These are phyloP conservation scores for Aspergillus amoenus DNA, from an alignment of 2,329 filamentous ascomycete species.

Conservation along the genomic window DNA sequence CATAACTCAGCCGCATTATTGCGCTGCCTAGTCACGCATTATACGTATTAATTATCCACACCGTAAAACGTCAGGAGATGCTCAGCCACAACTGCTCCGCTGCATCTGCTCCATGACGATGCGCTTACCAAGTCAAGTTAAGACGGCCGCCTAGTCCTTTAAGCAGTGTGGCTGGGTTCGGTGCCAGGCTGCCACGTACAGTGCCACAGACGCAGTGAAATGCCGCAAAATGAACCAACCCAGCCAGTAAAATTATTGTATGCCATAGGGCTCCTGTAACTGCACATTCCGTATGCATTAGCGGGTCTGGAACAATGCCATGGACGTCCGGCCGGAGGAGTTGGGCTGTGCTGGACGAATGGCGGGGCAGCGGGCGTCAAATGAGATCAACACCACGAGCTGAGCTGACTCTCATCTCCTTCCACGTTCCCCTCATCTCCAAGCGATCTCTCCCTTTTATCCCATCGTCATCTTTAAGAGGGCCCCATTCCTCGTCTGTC, in stretches of 20 bases:
- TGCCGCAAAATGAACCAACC: not conserved
- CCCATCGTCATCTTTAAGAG: not conserved
- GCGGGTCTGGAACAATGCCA: not conserved
- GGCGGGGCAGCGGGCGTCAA: slow-evolving; percentile 10
- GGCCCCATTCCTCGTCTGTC: not conserved
- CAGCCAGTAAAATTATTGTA: not conserved
- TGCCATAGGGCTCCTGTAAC: not conserved
- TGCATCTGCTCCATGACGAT: not conserved
- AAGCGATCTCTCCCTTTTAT: not conserved
- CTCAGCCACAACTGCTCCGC: slow-evolving; percentile 10
- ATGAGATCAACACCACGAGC: not conserved
- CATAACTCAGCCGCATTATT: not conserved
- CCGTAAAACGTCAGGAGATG: not conserved
- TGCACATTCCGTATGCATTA: not conserved
- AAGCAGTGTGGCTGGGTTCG: slow-evolving; percentile 12
- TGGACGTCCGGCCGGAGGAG: not conserved
- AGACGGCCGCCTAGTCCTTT: not conserved
- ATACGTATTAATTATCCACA: not conserved
- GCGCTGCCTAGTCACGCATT: not conserved
- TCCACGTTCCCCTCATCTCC: slow-evolving; percentile 2
- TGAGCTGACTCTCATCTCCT: slow-evolving; percentile 2
- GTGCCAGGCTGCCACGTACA: slow-evolving; percentile 6
- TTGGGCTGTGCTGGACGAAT: slow-evolving; percentile 1
- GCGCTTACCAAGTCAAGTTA: not conserved
- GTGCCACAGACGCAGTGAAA: not conserved